Evolutionary conservation across 768 basidiomycete species (phyloP).

Genomic region (Suillus alpinus): DNA sequence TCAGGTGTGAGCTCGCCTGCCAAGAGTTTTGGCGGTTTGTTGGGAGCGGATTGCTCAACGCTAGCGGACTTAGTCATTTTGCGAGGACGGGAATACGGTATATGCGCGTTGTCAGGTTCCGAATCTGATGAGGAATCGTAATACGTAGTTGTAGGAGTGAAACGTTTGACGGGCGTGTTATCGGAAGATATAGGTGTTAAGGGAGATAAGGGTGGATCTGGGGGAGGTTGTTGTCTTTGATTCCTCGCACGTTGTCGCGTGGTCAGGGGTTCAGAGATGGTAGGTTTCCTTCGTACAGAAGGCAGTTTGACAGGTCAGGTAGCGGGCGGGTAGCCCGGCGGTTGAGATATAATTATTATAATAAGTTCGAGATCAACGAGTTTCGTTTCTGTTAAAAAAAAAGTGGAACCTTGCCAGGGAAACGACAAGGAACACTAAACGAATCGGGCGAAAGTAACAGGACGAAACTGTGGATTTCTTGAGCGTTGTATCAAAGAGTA

Average conservation of each 20-base stretch:
- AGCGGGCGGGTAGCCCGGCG: background rate
- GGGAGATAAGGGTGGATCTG: too few species aligned
- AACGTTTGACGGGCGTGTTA: too few species aligned
- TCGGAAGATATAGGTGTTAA: too few species aligned
- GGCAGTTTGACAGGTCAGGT: background rate
- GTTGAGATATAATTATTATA: background rate
- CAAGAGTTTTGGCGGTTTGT: too few species aligned
- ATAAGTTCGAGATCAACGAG: background rate
- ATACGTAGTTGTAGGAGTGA: too few species aligned
- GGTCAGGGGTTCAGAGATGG: rapidly evolving
- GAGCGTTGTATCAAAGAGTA: background rate
- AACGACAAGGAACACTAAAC: background rate
- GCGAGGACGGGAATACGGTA: too few species aligned
- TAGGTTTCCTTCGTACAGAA: background rate
- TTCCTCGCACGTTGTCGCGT: background rate
- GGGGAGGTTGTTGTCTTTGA: background rate
- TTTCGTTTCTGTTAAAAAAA: background rate
- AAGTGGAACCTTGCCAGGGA: background rate
- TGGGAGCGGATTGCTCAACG: too few species aligned
- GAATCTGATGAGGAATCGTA: too few species aligned
- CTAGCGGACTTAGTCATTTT: too few species aligned
- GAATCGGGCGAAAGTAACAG: background rate
- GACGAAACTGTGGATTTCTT: background rate
- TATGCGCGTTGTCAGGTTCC: too few species aligned
- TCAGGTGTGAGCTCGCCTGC: too few species aligned